phyloP scores from a whole-genome alignment of 2,329 filamentous ascomycete species.

The Xylaria sp. region DNA sequence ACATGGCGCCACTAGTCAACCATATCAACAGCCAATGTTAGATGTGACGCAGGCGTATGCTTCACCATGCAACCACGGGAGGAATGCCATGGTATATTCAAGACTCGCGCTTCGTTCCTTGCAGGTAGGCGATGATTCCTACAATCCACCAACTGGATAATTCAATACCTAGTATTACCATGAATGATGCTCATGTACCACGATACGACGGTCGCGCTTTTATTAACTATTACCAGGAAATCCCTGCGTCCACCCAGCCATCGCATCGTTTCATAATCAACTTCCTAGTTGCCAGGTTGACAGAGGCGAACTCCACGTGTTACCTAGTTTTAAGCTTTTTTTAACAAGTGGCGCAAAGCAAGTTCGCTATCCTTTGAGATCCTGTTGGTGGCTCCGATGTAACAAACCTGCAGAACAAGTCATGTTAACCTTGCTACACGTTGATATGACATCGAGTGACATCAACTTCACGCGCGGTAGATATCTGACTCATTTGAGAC shows the following conservation, averaged over 20 bases:
- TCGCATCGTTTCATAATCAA: constrained; percentile 32
- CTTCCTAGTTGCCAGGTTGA: constrained; percentile 19
- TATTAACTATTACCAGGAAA: constrained; percentile 32
- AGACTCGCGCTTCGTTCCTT: constrained; percentile 24
- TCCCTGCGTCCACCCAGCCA: constrained; percentile 34
- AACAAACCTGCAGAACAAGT: constrained; percentile 9
- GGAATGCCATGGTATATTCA: constrained; percentile 14
- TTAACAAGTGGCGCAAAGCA: not conserved
- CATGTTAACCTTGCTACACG: not conserved
- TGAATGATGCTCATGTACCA: constrained; percentile 29
- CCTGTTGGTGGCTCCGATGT: constrained; percentile 8
- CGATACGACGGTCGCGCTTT: constrained; percentile 26
- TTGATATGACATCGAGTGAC: constrained; percentile 4
- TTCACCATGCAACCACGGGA: constrained; percentile 11
- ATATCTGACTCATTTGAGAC: constrained; percentile 5
- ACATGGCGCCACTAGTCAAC: constrained; percentile 1
- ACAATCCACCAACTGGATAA: constrained; percentile 18
- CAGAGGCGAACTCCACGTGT: constrained; percentile 10
- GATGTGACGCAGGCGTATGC: not conserved
- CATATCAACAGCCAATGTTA: constrained; percentile 3
- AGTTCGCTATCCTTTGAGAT: not conserved
- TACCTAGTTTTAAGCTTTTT: constrained; percentile 20
- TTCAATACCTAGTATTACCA: constrained; percentile 24
- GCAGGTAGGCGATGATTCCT: constrained; percentile 11
- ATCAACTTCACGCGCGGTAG: not conserved